A percentile compares a stretch with the other conserved stretches of the same genome.
Evolutionary conservation across 495 filamentous ascomycete species (phyloP).

Genomic region (Corynascus novoguineensis): DNA sequence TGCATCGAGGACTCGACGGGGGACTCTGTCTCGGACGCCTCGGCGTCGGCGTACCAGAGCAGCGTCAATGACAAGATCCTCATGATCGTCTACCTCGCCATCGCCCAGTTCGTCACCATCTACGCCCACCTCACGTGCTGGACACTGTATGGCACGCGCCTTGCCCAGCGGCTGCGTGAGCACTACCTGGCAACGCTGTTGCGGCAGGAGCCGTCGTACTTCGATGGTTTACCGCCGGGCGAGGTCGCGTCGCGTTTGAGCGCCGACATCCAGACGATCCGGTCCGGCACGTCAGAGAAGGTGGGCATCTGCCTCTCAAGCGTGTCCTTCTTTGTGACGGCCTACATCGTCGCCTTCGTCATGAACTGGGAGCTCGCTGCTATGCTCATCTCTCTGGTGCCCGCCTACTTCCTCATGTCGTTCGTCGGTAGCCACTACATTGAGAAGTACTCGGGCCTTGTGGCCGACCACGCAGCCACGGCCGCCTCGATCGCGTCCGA

Average conservation of each 20-base stretch:
- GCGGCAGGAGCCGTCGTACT: conserved; percentile 56
- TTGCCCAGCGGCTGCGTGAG: conserved; percentile 57
- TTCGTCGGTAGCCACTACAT: conserved; percentile 56
- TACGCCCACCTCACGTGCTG: conserved; percentile 54
- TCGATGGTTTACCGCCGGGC: conserved; percentile 51
- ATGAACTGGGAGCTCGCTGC: conserved; percentile 48
- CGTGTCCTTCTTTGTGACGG: conserved; percentile 56
- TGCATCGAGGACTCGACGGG: conserved; percentile 34
- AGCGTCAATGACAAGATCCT: conserved; percentile 54
- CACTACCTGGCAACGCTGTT: conserved; percentile 53
- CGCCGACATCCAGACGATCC: conserved; percentile 56
- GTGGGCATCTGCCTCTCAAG: conserved; percentile 56
- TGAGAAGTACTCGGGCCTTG: conserved; percentile 51
- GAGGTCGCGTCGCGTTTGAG: conserved; percentile 60
- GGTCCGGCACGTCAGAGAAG: conserved; percentile 61
- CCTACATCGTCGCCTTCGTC: conserved; percentile 61
- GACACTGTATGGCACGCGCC: conserved; percentile 55
- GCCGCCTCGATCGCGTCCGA: conserved; percentile 44
- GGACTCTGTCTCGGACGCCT: conserved; percentile 12
- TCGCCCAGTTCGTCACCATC: conserved; percentile 57
- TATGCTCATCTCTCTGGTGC: conserved; percentile 55
- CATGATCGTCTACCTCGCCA: conserved; percentile 56
- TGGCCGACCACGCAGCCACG: conserved; percentile 43
- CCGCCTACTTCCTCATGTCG: conserved; percentile 61
- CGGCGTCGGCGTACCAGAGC: conserved; percentile 21